Base-by-base conservation (phyloP, 805 yeast genomes). In the Yamadazyma kitorensis region DNA sequence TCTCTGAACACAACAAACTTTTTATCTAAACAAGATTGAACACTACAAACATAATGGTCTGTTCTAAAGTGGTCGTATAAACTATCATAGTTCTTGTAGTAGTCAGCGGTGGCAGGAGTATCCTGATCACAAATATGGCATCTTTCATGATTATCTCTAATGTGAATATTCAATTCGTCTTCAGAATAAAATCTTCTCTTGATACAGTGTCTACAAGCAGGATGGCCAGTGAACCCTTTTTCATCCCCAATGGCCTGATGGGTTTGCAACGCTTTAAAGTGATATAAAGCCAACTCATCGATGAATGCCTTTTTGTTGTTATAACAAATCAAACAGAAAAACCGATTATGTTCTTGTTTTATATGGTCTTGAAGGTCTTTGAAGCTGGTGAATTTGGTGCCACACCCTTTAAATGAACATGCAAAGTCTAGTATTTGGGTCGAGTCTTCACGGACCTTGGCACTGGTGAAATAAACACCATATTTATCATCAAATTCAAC, bases 1-100 rank as follows among this genome's bases (percentile, higher is more conserved):
- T 87, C 91, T 15, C 81, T 74, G 54, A 93, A 93, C 1, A 91
- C 98, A 15, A 93, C 93, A 61, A 93, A 91, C 54, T 86, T 85
- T 57, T 84, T 80, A 36, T 89, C 98, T 30, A 89, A 59, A 61
- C 99, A 93, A 9, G 73, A 51, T 30, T 76, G 85, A 13, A 84
- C 82, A 20, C 73, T 69, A 61, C 99, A 93, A 11, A 79, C 78
- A 57, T 68, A 86, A 58, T 93, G 99, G 26, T 72, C 78, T 4
- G 52, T 56, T 45, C 65, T 69, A 59, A 93, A 93, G 64, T 93
- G 99, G 11, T 66, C 64, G 47, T 78, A 83, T 36, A 93, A 67
- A 24, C 77, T 68, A 28, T 82, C 82, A 53, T 91, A 91, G 56
- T 89, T 74, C 44, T 71, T 71, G 61, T 82, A 93, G 59, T 85